These are phyloP conservation scores for Xylaria flabelliformis DNA, from an alignment of 495 filamentous ascomycete species.

Conservation along the genomic window DNA sequence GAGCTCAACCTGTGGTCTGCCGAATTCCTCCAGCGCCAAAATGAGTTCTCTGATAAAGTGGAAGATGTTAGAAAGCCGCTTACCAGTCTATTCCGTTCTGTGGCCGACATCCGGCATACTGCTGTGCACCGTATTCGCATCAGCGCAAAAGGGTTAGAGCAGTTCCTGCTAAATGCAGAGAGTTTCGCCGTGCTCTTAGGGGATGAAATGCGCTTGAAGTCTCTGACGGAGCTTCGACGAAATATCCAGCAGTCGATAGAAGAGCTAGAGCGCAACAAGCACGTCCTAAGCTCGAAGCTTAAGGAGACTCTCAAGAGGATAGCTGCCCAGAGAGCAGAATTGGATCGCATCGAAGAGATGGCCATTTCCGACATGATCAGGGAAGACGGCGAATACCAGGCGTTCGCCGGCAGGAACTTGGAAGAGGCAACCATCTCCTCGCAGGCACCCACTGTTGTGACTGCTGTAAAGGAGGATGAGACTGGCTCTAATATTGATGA, in stretches of 20 bases:
- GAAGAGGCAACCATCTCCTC: slow-evolving; percentile 5
- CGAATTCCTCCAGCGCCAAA: neutral
- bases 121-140: slow-evolving; percentile 21
- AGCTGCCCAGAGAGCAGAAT: slow-evolving; percentile 17
- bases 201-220: slow-evolving; percentile 6
- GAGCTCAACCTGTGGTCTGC: slow-evolving; percentile 20
- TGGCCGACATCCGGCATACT: slow-evolving; percentile 15
- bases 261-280: slow-evolving; percentile 26
- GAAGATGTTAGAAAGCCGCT: neutral
- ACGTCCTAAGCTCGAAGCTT: slow-evolving; percentile 14
- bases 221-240: slow-evolving; percentile 9
- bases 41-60: slow-evolving; percentile 3
- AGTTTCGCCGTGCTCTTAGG: slow-evolving; percentile 6
- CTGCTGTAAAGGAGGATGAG: slow-evolving; percentile 10
- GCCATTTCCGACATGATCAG: slow-evolving; percentile 14
- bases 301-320: slow-evolving; percentile 21
- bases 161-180: slow-evolving; percentile 18
- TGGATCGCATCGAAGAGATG: slow-evolving; percentile 18
- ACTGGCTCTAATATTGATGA: slow-evolving; percentile 5
- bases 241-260: slow-evolving; percentile 18
- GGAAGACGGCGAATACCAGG: slow-evolving; percentile 20
- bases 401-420: slow-evolving; percentile 19
- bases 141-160: slow-evolving; percentile 13
- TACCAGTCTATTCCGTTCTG: neutral
- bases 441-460: neutral